These are phyloP conservation scores for Aspergillus diversus DNA, from an alignment of 495 filamentous ascomycete genomes.

Conservation along the genomic window DNA sequence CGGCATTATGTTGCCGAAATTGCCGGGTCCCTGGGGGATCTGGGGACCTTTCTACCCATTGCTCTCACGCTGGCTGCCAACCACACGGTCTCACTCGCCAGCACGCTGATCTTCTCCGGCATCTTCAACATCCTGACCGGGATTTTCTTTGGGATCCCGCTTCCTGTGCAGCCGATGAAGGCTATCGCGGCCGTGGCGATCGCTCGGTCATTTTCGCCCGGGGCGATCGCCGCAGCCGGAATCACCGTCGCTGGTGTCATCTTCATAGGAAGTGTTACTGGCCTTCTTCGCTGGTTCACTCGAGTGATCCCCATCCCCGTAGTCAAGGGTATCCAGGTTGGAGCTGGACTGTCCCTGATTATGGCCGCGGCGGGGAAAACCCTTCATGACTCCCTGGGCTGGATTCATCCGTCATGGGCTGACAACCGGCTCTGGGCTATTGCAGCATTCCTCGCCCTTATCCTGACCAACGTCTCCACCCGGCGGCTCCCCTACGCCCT, in stretches of 20 bases:
- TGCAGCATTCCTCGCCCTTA: constrained; percentile 67
- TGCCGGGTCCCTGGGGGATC: constrained; percentile 86
- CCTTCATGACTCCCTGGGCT: constrained; percentile 62
- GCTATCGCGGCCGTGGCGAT: constrained; percentile 90
- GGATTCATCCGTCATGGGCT: constrained; percentile 59
- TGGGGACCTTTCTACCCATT: constrained; percentile 88
- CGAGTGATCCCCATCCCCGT: constrained; percentile 79
- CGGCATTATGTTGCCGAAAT: constrained; percentile 74
- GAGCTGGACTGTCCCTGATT: constrained; percentile 79
- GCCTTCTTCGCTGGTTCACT: constrained; percentile 70
- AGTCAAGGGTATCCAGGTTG: constrained; percentile 92
- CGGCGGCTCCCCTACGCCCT: constrained; percentile 75
- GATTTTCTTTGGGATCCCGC: constrained; percentile 77
- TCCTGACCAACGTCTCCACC: constrained; percentile 59
- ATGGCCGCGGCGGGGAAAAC: constrained; percentile 73
- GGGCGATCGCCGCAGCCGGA: constrained; percentile 77
- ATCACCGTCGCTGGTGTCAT: constrained; percentile 73
- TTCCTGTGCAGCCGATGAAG: constrained; percentile 91
- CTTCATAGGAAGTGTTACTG: constrained; percentile 74
- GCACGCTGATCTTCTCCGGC: constrained; percentile 86
- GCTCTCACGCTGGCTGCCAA: constrained; percentile 80
- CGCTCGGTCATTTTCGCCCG: constrained; percentile 61
- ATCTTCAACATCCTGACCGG: constrained; percentile 85
- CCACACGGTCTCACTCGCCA: constrained; percentile 74
- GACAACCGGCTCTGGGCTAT: constrained; percentile 78